Evolutionary conservation across 805 yeast genomes (phyloP), one percentile per base, ranked within the genome.

Genomic region (Candida succiphila): DNA sequence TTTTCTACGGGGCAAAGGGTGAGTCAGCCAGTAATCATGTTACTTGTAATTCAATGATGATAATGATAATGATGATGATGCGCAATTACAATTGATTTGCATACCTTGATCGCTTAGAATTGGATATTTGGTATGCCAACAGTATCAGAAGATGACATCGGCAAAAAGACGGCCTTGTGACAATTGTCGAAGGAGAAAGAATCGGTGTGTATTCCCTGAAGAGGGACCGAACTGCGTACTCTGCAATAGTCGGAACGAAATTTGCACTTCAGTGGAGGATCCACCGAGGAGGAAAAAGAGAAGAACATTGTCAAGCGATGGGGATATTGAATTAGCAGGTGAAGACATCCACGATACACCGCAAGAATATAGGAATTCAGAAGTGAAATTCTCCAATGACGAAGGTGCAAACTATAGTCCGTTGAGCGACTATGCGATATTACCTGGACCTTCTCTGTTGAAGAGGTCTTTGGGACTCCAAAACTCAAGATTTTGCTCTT

Each of bases 341-440:
- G n/a, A 17, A 20, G 14, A 17, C 7, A 6, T 29, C 24, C 14
- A n/a, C 20, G 14, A 5, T 6, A 13, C n/a, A 29, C 8, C 24
- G 14, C 9, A 14, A 15, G 6, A 10, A 26, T 14, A 10, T 5
- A 14, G 29, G 25, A 7, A 15, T 17, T 13, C 7, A 4, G 4
- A 15, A n/a, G 8, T 7, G 15, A 10, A 19, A 7, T 16, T 17
- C 21, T 17, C 9, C 30, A 4, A 8, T 7, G 9, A 5, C 22
- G 14, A 6, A 8, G 5, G 12, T 12, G 19, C 19, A 6, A 15
- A 17, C 30, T 7, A 12, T n/a, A 14, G 21, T 30, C 17, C 17
- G 21, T 21, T n/a, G n/a, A n/a, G n/a, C n/a, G 36, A 33, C 34
- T 33, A 33, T 18, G 36, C 36, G 7, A 20, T 20, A 13, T 17